Conservation (phyloP, 1,284 basidiomycete species). For the Boletus nobilissimus region DNA sequence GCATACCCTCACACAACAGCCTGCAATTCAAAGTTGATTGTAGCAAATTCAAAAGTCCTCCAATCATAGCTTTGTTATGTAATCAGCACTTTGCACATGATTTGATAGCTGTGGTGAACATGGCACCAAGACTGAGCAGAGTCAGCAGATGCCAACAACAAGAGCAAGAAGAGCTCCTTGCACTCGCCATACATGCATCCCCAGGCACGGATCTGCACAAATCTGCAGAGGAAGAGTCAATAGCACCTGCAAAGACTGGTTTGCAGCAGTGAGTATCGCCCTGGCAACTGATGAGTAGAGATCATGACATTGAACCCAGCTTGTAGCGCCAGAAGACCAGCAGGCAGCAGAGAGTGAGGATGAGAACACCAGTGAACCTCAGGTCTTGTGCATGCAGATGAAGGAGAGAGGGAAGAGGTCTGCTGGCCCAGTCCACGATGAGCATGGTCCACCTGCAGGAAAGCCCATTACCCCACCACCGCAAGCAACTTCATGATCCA, state of each 20-base stretch:
- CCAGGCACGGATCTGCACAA: conserved; percentile 40
- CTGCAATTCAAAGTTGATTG: no score
- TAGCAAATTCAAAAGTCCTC: no score
- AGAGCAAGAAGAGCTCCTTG: conserved; percentile 80
- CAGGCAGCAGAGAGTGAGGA: conserved; percentile 47
- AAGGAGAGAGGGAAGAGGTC: conserved; percentile 68
- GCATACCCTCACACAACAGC: neutral
- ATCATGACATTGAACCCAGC: conserved; percentile 41
- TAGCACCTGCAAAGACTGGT: conserved; percentile 46
- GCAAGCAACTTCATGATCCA: conserved; percentile 20
- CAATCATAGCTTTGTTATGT: neutral
- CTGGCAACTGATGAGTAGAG: conserved; percentile 11
- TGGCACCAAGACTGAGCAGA: conserved; percentile 84
- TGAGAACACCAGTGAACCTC: conserved; percentile 31
- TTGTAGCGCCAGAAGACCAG: conserved; percentile 51
- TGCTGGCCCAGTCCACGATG: conserved; percentile 24
- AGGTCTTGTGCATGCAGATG: conserved; percentile 37
- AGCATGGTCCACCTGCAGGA: conserved; percentile 25
- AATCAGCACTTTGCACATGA: conserved; percentile 16
- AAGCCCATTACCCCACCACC: conserved; percentile 28
- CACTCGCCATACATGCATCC: conserved; percentile 52
- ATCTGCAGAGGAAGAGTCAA: conserved; percentile 42
- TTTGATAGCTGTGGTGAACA: conserved; percentile 39
- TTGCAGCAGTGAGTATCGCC: conserved; percentile 63
- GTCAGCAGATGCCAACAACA: conserved; percentile 88